A percentile compares a stretch with the other conserved stretches of the same genome.
These are phyloP conservation scores for Triticum monococcum DNA, from an alignment of 176 grass and related monocot genomes.

Conservation along the genomic window DNA sequence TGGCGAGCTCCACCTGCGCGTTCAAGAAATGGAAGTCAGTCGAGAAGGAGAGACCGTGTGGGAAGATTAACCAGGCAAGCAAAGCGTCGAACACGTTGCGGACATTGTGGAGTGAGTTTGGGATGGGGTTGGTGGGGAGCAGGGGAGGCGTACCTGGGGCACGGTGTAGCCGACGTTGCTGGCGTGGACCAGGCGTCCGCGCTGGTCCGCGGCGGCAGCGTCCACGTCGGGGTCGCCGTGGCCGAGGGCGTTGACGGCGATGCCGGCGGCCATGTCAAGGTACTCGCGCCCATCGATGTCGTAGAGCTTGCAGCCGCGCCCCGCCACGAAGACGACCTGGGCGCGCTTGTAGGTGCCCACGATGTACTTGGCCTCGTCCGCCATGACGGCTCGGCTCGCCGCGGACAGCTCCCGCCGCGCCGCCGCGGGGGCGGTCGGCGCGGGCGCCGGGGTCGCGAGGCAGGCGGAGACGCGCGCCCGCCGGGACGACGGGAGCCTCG, in stretches of 20 bases:
- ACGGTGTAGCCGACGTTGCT: slow-evolving; percentile 77
- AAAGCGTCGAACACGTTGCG: slow-evolving; percentile 25
- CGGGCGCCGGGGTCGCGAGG: slow-evolving; percentile 25
- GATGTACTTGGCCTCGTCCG: slow-evolving; percentile 60
- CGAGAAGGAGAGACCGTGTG: not conserved
- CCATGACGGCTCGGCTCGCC: slow-evolving; percentile 55
- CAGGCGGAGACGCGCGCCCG: slow-evolving; percentile 25
- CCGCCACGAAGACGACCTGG: slow-evolving; percentile 55
- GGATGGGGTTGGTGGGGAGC: not conserved
- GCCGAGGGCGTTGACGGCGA: slow-evolving; percentile 83
- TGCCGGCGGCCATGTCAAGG: slow-evolving; percentile 84
- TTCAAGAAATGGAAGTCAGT: too few relatives aligned
- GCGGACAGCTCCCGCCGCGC: slow-evolving; percentile 46
- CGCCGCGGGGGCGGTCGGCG: not conserved
- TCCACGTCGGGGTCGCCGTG: slow-evolving; percentile 59
- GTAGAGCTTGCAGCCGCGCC: slow-evolving; percentile 79
- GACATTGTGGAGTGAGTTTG: not conserved
- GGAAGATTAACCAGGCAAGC: not conserved
- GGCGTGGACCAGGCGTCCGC: slow-evolving; percentile 50
- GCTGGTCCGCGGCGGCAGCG: slow-evolving; percentile 41
- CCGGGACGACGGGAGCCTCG: not conserved
- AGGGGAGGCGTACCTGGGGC: slow-evolving; percentile 37
- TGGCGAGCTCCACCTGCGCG: slow-evolving; percentile 68
- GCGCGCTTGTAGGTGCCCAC: slow-evolving; percentile 76
- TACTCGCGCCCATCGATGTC: slow-evolving; percentile 80